Conservation (phyloP, 805 yeast genomes). For the Kuraishia molischiana region DNA sequence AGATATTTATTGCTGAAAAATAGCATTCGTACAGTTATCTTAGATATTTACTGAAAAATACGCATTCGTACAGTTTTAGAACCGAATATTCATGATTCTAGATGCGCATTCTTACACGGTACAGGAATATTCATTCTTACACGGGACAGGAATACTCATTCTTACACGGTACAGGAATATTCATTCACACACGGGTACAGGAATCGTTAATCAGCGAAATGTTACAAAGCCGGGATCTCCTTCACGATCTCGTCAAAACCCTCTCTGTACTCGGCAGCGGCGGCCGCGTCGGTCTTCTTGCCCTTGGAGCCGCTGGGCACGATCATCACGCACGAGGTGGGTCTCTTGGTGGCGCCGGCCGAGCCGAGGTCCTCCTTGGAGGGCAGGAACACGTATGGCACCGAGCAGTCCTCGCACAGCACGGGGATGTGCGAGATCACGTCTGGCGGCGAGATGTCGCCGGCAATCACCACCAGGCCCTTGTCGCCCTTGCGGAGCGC, state of each 20-base stretch:
- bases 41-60: too few relatives aligned
- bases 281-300: constrained; percentile 57
- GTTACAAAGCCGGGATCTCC: constrained; percentile 54
- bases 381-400: constrained; percentile 90
- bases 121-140: too few relatives aligned
- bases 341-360: constrained; percentile 98
- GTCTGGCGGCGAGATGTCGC: constrained; percentile 96
- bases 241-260: constrained; percentile 87
- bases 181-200: too few relatives aligned
- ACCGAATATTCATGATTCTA: too few relatives aligned
- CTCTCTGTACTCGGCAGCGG: constrained; percentile 85
- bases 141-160: too few relatives aligned
- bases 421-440: constrained; percentile 97
- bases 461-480: constrained; percentile 93
- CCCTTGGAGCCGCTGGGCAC: constrained; percentile 92
- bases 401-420: constrained; percentile 86
- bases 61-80: too few relatives aligned
- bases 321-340: constrained; percentile 95
- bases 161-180: too few relatives aligned
- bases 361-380: constrained; percentile 97
- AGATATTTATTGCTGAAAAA: too few relatives aligned
- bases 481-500: constrained; percentile 97
- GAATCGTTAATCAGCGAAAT: too few relatives aligned
- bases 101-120: too few relatives aligned
- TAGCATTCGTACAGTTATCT: too few relatives aligned